Evolutionary conservation across 805 yeast genomes (phyloP), one percentile per base, ranked within the genome.

Genomic region (Phaffomyces thermotolerans): DNA sequence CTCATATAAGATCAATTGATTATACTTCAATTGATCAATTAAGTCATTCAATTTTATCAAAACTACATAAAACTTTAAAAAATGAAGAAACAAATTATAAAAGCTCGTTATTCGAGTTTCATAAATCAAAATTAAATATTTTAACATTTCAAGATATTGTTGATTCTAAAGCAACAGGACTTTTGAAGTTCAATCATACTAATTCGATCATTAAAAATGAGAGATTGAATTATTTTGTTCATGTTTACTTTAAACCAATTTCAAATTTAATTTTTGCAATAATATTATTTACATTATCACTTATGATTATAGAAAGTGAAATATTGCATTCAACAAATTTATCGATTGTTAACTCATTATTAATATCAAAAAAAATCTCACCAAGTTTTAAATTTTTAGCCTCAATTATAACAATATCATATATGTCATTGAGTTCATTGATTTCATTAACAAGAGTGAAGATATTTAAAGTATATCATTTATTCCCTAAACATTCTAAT

Each of bases 401-500:
- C 37, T 59, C 67, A 54, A 49, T 49, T 53, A 32, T 49, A 66
- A 64, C 82, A 22, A 61, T 80, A 34, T 72, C 78, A 2, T 84
- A 78, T 61, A 84, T 87, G 89, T 71, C 84, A 46, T 51, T 77
- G n/a, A 68, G 81, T 25, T 73, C 93, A 1, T 69, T 84, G 56
- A 70, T 74, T 27, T 78, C 90, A 22, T 68, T 87, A 41, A 75
- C 90, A 4, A 72, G 76, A 38, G 71, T 86, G 46, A 78, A 80
- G 47, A 65, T 87, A 6, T 87, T 87, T 69, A 81, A 83, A 57
- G 72, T 83, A 60, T 87, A 85, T 58, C 89, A 84, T 48, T 69
- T 87, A 45, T 88, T 84, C 13, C 78, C 81, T 17, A 73, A 72
- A 49, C 73, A 79, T 42, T 81, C 91, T 0, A 91, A 83, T 57